Evolutionary conservation across 164 flowering plant species (phyloP), one percentile per base, ranked within the genome.

Genomic region (Kingdonia uniflora): DNA sequence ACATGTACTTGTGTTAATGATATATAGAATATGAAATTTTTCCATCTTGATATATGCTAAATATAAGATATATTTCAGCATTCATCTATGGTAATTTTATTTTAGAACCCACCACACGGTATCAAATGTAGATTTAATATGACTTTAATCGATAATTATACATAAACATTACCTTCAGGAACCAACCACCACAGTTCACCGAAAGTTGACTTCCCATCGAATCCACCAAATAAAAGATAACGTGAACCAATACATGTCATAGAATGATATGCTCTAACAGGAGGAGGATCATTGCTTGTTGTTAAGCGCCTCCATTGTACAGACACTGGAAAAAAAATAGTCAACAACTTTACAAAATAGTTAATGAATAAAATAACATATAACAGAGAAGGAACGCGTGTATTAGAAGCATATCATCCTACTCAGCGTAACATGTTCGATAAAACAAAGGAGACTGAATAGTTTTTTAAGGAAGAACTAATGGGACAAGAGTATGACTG

Each of bases 161-260:
- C n/a, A n/a, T 3, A 8, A 29, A 16, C 43, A 46, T 15, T 81
- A 94, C 99, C 99, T 85, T 87, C 95, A 41, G 85, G 84, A 66
- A 88, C 99, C 68, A 94, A 72, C 99, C 95, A 94, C 97, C 99
- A 94, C 21, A 82, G 26, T 70, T 89, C 97, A 55, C 81, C 90
- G 71, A 73, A 85, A 17, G 99, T 89, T 24, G 80, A 62, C 66
- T 89, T 94, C 56, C 99, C 97, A 73, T 94, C 96, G 76, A 81
- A 89, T 58, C 97, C 99, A 63, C 99, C 99, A 83, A 85, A 81
- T 68, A 94, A 75, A 21, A 94, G 72, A 75, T 83, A 79, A 5
- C 84, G 86, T 20, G 87, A 74, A 48, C 95, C 96, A 56, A 87
- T 58, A 45, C 60, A 64, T 56, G 81, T 81, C 87, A 94, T 68